A percentile compares a stretch with the other conserved stretches of the same genome.
Conservation (phyloP, 2,329 filamentous ascomycete species). For the Fusarium burgessii region DNA sequence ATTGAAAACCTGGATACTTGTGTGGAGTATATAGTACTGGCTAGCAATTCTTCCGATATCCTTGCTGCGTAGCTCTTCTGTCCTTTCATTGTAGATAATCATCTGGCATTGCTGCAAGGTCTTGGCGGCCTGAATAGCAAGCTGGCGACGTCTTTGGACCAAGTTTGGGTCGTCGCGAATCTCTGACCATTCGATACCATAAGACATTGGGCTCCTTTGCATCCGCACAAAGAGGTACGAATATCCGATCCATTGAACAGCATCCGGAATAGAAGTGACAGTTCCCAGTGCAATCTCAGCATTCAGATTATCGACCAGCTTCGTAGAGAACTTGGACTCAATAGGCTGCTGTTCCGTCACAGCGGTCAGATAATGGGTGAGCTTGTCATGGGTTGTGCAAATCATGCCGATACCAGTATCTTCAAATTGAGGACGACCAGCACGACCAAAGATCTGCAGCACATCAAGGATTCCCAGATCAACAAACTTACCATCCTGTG, state of each 20-base stretch:
- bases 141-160: slow-evolving; percentile 84
- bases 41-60: slow-evolving; percentile 97
- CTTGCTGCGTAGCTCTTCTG: slow-evolving; percentile 92
- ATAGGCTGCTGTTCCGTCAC: slow-evolving; percentile 97
- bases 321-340: slow-evolving; percentile 94
- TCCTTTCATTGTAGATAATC: slow-evolving; percentile 98
- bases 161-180: slow-evolving; percentile 88
- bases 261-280: slow-evolving; percentile 93
- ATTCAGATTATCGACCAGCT: slow-evolving; percentile 95
- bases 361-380: slow-evolving; percentile 89
- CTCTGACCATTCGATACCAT: slow-evolving; percentile 96
- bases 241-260: slow-evolving; percentile 97
- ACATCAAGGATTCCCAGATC: slow-evolving; percentile 97
- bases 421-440: slow-evolving; percentile 96
- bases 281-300: slow-evolving; percentile 94
- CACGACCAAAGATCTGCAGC: slow-evolving; percentile 97
- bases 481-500: slow-evolving; percentile 95
- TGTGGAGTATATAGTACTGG: slow-evolving; percentile 95
- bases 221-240: slow-evolving; percentile 98
- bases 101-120: slow-evolving; percentile 94
- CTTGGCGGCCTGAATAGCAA: slow-evolving; percentile 89
- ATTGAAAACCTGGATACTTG: slow-evolving; percentile 96
- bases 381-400: slow-evolving; percentile 93
- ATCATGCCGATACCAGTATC: slow-evolving; percentile 99
- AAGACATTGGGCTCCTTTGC: slow-evolving; percentile 89